A percentile compares a stretch with the other conserved stretches of the same genome.
Evolutionary conservation across 2,329 filamentous ascomycete species (phyloP).

Genomic region (Aspergillus piperis): DNA sequence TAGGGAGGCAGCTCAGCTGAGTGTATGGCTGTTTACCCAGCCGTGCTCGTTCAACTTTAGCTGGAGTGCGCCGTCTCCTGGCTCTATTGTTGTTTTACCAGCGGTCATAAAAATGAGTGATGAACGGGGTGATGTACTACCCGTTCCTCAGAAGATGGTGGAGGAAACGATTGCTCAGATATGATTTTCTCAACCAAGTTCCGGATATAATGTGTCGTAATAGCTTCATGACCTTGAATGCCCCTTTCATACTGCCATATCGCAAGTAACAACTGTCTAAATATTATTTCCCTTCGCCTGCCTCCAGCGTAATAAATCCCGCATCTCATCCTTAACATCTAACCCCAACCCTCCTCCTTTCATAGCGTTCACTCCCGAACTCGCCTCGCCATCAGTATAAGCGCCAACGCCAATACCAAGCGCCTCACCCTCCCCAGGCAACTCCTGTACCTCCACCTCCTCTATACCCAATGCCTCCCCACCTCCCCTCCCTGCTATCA

Average conservation of each 20-base stretch:
- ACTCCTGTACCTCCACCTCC: background rate
- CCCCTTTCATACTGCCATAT: background rate
- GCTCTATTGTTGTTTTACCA: slow-evolving; percentile 18
- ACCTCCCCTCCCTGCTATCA: background rate
- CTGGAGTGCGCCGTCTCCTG: slow-evolving; percentile 4
- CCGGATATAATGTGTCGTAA: background rate
- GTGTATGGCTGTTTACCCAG: slow-evolving; percentile 31
- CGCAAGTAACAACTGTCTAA: background rate
- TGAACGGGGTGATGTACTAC: slow-evolving; percentile 23
- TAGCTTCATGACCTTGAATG: background rate
- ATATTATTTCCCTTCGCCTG: background rate
- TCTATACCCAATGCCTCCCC: background rate
- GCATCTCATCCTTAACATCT: background rate
- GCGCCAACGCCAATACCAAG: too few relatives aligned
- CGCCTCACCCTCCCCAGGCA: too few relatives aligned
- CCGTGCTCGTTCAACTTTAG: slow-evolving; percentile 27
- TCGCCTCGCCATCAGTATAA: too few relatives aligned
- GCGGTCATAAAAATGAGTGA: slow-evolving; percentile 24
- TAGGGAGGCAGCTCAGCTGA: slow-evolving; percentile 24
- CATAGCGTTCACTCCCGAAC: background rate
- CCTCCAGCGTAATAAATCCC: background rate
- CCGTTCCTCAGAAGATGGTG: slow-evolving; percentile 17
- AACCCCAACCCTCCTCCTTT: background rate
- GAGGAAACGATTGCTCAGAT: slow-evolving; percentile 11
- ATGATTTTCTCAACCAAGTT: background rate